These are phyloP conservation scores for Scutellospora calospora DNA, from an alignment of 371 early-diverging fungal species.

Conservation along the genomic window DNA sequence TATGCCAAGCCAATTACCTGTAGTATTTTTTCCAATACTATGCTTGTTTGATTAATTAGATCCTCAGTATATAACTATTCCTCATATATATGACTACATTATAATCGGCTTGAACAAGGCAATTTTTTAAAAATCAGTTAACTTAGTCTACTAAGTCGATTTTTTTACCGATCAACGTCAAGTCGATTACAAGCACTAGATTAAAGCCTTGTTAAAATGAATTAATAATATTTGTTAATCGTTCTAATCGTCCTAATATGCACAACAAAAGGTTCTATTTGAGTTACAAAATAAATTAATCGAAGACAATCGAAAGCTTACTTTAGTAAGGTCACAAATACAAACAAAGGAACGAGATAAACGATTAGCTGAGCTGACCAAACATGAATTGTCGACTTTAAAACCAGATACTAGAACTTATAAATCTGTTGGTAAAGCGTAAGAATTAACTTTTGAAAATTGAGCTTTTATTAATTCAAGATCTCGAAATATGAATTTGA, in stretches of 20 bases:
- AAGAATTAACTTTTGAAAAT: constrained; percentile 41
- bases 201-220: neutral
- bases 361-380: constrained; percentile 75
- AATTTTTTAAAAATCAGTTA: too few species aligned
- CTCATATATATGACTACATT: too few species aligned
- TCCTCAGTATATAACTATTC: too few species aligned
- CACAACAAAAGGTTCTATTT: constrained; percentile 60
- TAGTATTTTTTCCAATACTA: too few species aligned
- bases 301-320: constrained; percentile 70
- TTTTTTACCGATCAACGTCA: too few species aligned
- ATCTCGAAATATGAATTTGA: too few species aligned
- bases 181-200: neutral
- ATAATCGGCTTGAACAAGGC: too few species aligned
- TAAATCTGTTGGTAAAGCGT: constrained; percentile 84
- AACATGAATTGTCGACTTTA: constrained; percentile 72
- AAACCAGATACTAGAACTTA: constrained; percentile 68
- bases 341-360: constrained; percentile 74
- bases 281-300: constrained; percentile 70
- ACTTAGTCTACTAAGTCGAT: too few species aligned
- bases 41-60: too few species aligned
- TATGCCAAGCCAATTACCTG: too few species aligned
- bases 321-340: constrained; percentile 74
- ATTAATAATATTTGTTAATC: neutral
- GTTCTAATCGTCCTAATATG: too few species aligned
- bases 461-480: neutral